Conservation (phyloP, 371 early-diverging fungal species). For the Mortierella sp. region DNA sequence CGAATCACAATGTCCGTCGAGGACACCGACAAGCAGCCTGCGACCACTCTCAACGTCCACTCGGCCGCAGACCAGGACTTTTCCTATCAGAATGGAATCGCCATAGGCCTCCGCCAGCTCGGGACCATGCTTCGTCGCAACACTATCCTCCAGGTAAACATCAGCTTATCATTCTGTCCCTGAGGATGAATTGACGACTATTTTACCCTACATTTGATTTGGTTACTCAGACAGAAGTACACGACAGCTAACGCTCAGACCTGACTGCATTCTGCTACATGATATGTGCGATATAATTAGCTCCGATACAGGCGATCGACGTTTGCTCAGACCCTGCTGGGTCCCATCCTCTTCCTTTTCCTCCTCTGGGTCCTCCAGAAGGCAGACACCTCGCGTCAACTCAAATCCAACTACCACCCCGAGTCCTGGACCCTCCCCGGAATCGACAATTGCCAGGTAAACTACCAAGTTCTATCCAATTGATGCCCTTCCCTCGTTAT, state of each 20-base stretch:
- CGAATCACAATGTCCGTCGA: background rate
- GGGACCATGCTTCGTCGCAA: conserved; percentile 75
- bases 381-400: conserved; percentile 67
- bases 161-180: background rate
- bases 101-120: conserved; percentile 62
- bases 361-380: conserved; percentile 73
- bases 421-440: conserved; percentile 63
- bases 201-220: background rate
- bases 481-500: too few species aligned
- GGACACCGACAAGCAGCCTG: conserved; percentile 5
- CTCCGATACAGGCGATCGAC: conserved; percentile 68
- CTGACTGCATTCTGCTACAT: background rate
- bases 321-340: conserved; percentile 70
- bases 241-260: background rate
- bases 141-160: conserved; percentile 68
- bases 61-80: background rate
- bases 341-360: conserved; percentile 75
- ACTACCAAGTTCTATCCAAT: too few species aligned
- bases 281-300: conserved; percentile 14
- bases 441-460: conserved; percentile 68
- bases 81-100: conserved; percentile 38
- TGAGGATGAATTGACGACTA: background rate
- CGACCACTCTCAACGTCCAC: conserved; percentile 7
- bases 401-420: conserved; percentile 63
- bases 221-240: background rate